Evolutionary conservation across 192 early-diverging fungal species (phyloP), one percentile per base, ranked within the genome.

Genomic region (Chytriomyces sp.): DNA sequence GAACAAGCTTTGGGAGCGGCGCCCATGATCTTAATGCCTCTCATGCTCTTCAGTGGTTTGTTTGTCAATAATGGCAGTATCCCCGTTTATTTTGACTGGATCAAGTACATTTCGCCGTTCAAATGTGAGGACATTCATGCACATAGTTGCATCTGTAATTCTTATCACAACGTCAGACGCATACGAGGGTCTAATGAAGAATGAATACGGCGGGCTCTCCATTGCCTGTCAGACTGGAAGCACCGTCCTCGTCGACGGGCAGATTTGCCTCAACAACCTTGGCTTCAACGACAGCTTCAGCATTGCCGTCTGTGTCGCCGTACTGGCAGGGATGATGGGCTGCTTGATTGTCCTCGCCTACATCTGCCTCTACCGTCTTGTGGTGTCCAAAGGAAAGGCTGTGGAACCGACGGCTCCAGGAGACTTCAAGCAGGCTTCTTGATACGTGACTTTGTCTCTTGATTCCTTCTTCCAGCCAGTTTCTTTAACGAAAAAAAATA

Each of bases 21-120:
- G 31, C 86, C 88, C 0, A 39, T 74, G 55, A 60, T 85, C 25
- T 76, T 89, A 19, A 49, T 89, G 59, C 88, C 88, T 4, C 73
- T 86, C 12, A 76, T 85, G 77, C 32, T 74, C 7, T 74, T 74
- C 39, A 80, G 81, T 37, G 88, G 88, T 4, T 78, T 89, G 52
- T 78, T 89, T 33, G 81, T 89, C 66, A 89, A 89, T 68, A 78
- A 77, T 7, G 83, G 78, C 5, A 80, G 79, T 33, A 85, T 86
- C 34, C 84, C 88, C 0, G 83, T 75, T 3, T 89, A 79, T 74
- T 74, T 89, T 59, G 77, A 78, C 37, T 86, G 71, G 70, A 76
- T 72, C 74, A 66, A 68, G 52, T 73, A 73, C 64, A 64, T 79
- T 49, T 49, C 25, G 32, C 65, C 65, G 22, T 26, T 67, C 14